Base-by-base conservation (phyloP, 2,329 filamentous ascomycete species). In the Alternaria panax region DNA sequence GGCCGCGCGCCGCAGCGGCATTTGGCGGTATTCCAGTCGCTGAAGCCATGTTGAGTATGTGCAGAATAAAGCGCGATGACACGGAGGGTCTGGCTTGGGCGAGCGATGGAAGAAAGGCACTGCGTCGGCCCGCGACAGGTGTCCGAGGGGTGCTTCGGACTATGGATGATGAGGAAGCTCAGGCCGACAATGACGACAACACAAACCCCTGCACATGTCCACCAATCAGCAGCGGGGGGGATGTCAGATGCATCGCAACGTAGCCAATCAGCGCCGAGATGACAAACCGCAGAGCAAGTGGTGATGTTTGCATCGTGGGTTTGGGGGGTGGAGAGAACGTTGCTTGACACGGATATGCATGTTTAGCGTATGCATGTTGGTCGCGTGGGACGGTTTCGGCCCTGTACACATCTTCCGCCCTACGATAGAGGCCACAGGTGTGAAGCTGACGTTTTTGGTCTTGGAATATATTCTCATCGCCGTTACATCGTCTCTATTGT, bases 11-110 rank as follows among this genome's bases (percentile, higher is more conserved):
- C 73, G 56, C 80, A 75, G 68, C 70, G 41, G 62, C 68, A 55
- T 65, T 72, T 67, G 89, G 83, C 24, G 89, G 88, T 58, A 90
- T 85, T 54, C 87, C 88, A 34, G 89, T 89, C 54, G 88, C 84
- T 61, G 89, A 91, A 30, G 89, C 85, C 90, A 92, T 92, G 42
- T 9, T 64, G 45, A 41, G 34, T 5, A 25, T 36, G n/a, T 28
- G 30, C 1, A 46, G 30, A 52, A 24, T 18, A 27, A 20, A 20
- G 16, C 14, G 36, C 30, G 2, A 24, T 7, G 14, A 42, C 30
- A 5, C n/a, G 4, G 9, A 25, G 16, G 9, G 24, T 18, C 20
- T 16, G 12, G 34, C 1, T 25, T 16, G 6, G 4, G 2, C 6
- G 24, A 16, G 22, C 7, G 30, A 18, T 18, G 18, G 6, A 40